Evolutionary conservation across 495 filamentous ascomycete genomes (phyloP).

Genomic region (Tuber calosporum): DNA sequence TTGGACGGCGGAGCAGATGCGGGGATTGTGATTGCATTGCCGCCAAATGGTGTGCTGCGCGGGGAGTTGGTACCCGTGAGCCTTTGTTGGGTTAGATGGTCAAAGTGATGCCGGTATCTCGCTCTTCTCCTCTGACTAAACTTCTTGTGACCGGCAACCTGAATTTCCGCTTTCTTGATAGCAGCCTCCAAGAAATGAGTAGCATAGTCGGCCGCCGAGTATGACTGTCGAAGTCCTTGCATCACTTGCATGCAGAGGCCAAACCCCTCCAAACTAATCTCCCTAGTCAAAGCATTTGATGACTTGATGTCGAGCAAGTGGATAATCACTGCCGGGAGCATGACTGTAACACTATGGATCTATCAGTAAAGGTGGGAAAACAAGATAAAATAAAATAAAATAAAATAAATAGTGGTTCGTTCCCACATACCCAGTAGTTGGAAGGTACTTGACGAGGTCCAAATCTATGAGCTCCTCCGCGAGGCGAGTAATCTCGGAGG

Average conservation of each 20-base stretch:
- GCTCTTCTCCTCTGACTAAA: conserved; percentile 28
- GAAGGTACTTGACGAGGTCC: conserved; percentile 67
- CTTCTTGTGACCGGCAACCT: conserved; percentile 38
- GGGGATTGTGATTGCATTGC: conserved; percentile 35
- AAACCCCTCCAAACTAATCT: conserved; percentile 66
- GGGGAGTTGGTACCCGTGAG: background rate
- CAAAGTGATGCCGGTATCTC: conserved; percentile 15
- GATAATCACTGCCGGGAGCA: conserved; percentile 84
- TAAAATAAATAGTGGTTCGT: background rate
- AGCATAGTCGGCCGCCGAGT: conserved; percentile 79
- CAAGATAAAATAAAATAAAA: background rate
- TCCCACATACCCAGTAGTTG: conserved; percentile 58
- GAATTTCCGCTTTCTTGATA: conserved; percentile 69
- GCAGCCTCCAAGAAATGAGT: conserved; percentile 79
- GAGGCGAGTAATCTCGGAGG: conserved; percentile 71
- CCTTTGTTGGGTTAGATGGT: conserved; percentile 12
- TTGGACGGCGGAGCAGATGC: conserved; percentile 37
- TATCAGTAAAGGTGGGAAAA: conserved; percentile 24
- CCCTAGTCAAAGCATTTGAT: conserved; percentile 58
- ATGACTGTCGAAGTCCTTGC: conserved; percentile 69
- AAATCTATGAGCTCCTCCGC: conserved; percentile 62
- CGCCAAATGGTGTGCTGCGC: background rate
- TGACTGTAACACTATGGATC: conserved; percentile 58
- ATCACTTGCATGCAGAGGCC: conserved; percentile 80
- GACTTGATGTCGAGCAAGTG: conserved; percentile 85